Evolutionary conservation across 306 rosid genomes (phyloP), one percentile per base, ranked within the genome.

Genomic region (Macrotyloma uniflorum): DNA sequence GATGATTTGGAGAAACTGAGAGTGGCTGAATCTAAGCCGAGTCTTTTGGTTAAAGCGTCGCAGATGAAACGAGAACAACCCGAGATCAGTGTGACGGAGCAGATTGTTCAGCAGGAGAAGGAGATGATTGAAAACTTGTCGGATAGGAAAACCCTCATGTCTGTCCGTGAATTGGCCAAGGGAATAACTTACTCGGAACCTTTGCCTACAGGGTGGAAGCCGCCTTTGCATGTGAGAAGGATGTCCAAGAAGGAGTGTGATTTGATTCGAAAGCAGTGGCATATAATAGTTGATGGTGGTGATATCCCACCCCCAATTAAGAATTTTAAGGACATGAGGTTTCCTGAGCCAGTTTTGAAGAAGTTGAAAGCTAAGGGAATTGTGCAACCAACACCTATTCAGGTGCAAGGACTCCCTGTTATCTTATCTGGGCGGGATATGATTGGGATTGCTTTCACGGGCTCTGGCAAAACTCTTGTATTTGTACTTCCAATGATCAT

Each of bases 381-480:
- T 70, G 93, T 95, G 72, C 98, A 91, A 51, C 98, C 98, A 0
- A 95, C 98, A 0, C 98, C 98, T 0, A 92, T 95, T 86, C 98
- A 95, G 88, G 98, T 95, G 64, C 98, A 95, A 67, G 98, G 97
- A 23, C 95, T 95, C 70, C 98, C 98, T 5, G 98, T 95, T 76
- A 82, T 89, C 72, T 86, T 92, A 49, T 80, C 98, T 0, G 98
- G 98, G 14, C 73, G 98, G 72, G 97, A 92, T 81, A 94, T 92
- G 98, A 95, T 95, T 80, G 98, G 98, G 57, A 95, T 95, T 54
- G 98, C 98, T 1, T 95, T 92, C 72, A 95, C 98, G 0, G 98
- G 98, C 0, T 91, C 97, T 0, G 98, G 98, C 13, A 95, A 95
- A 87, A 95, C 97, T 10, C 74, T 92, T 50, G 98, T 91, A 11